Evolutionary conservation across 805 yeast genomes (phyloP).

Genomic region (Metschnikowia colocasiae): DNA sequence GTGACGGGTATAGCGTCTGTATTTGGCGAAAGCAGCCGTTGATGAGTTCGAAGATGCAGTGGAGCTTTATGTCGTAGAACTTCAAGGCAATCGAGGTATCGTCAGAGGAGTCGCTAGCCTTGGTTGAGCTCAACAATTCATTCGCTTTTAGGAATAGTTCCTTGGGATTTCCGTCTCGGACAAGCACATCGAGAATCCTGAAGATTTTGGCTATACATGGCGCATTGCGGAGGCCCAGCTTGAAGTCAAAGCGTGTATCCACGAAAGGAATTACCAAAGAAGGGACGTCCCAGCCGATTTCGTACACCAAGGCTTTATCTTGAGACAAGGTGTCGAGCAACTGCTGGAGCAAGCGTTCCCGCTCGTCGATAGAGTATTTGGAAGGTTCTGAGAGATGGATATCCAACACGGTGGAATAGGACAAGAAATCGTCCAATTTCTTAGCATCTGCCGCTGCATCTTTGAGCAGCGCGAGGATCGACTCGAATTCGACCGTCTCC

Average conservation of each 20-base stretch:
- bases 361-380: conserved; percentile 47
- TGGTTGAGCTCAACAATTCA: conserved; percentile 52
- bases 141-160: conserved; percentile 70
- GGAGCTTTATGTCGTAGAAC: conserved; percentile 55
- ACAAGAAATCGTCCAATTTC: conserved; percentile 56
- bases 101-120: conserved; percentile 18
- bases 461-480: conserved; percentile 26
- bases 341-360: conserved; percentile 43
- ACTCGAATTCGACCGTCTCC: conserved; percentile 20
- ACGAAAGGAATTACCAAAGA: conserved; percentile 55
- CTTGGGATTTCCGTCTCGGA: conserved; percentile 72
- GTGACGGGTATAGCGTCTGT: conserved; percentile 70
- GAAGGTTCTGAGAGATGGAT: conserved; percentile 48
- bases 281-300: conserved; percentile 94
- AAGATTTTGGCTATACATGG: conserved; percentile 39
- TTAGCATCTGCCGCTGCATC: conserved; percentile 33
- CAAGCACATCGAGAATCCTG: conserved; percentile 58
- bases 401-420: conserved; percentile 72
- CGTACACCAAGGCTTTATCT: conserved; percentile 50
- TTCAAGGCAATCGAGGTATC: conserved; percentile 17
- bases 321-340: conserved; percentile 42
- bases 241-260: conserved; percentile 32
- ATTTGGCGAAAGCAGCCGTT: conserved; percentile 56
- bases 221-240: conserved; percentile 30
- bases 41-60: conserved; percentile 64